A percentile compares a stretch with the other conserved stretches of the same genome.
These are phyloP conservation scores for Domatiomyces globalis DNA, from an alignment of 2,329 filamentous ascomycete genomes.

Conservation along the genomic window DNA sequence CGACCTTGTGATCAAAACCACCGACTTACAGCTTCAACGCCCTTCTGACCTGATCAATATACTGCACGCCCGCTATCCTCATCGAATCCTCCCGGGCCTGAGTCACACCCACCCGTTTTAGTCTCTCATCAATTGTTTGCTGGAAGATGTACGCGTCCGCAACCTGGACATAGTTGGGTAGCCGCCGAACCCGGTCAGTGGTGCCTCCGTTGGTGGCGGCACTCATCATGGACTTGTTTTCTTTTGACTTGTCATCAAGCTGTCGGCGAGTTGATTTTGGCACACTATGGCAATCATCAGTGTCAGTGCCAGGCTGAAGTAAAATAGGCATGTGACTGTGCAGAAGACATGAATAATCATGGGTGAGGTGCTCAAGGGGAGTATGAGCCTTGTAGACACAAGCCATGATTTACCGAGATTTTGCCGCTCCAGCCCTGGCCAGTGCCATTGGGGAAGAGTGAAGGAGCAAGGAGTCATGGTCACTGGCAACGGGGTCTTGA, in stretches of 20 bases:
- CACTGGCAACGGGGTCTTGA: not conserved
- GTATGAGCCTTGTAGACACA: not conserved
- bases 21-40: constrained; percentile 60
- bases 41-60: constrained; percentile 74
- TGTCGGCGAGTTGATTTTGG: not conserved
- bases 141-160: constrained; percentile 70
- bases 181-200: constrained; percentile 14
- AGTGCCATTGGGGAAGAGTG: not conserved
- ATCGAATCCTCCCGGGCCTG: constrained; percentile 66
- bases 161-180: constrained; percentile 50
- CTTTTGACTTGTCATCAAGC: not conserved
- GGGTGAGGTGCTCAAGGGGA: not conserved
- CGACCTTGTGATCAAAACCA: not conserved
- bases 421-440: not conserved
- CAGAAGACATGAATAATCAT: not conserved
- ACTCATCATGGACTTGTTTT: not conserved
- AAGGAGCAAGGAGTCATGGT: not conserved
- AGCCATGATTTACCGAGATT: not conserved
- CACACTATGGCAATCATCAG: not conserved
- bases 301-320: not conserved
- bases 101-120: constrained; percentile 55
- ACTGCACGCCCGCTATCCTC: constrained; percentile 70
- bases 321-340: not conserved
- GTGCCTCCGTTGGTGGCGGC: not conserved
- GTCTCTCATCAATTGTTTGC: constrained; percentile 59